Evolutionary conservation across 257 asterid genomes (phyloP).

Genomic region (Paulownia fortunei): DNA sequence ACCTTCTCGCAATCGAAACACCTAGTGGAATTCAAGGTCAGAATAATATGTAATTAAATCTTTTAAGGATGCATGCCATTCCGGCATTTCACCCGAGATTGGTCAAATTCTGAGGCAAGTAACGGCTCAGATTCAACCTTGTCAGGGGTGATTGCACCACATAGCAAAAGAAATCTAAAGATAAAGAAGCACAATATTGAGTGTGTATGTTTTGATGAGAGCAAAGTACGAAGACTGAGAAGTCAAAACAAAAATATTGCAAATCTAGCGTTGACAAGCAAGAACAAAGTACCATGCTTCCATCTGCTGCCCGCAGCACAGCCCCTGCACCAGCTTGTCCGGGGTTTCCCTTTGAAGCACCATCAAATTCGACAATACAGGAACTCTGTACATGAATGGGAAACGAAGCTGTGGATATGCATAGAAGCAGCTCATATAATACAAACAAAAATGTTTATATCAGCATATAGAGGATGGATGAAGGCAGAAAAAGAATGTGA

Average conservation of each 20-base stretch:
- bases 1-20: slow-evolving; percentile 90
- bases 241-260: background rate
- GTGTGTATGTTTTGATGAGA: background rate
- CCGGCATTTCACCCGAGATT: background rate
- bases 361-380: slow-evolving; percentile 87
- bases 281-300: slow-evolving; percentile 63
- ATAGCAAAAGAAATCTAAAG: background rate
- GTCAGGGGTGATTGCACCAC: slow-evolving; percentile 1
- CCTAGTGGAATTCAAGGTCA: slow-evolving; percentile 46
- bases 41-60: background rate
- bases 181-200: background rate
- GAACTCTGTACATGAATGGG: slow-evolving; percentile 61
- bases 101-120: background rate
- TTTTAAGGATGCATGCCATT: background rate
- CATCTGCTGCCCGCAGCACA: slow-evolving; percentile 79
- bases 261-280: background rate
- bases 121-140: background rate
- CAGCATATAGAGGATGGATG: background rate
- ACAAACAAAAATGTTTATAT: background rate
- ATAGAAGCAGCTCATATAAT: slow-evolving; percentile 11
- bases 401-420: slow-evolving; percentile 38
- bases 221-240: background rate
- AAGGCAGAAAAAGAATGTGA: background rate
- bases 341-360: slow-evolving; percentile 97
- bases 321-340: slow-evolving; percentile 99